phyloP scores from a whole-genome alignment of 169 alveolate species.

The Plasmodium vivax region DNA sequence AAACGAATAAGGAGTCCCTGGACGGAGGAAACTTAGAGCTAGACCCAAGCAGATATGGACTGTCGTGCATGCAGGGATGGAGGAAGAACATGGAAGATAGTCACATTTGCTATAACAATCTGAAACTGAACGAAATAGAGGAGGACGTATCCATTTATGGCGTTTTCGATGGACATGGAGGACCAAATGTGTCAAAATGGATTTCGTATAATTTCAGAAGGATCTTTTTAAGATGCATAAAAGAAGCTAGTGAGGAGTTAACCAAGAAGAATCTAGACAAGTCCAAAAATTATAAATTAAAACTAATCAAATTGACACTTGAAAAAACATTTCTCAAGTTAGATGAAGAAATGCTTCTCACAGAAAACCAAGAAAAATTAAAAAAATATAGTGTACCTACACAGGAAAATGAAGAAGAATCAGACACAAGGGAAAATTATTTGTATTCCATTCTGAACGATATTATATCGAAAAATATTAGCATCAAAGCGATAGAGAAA shows the following conservation, averaged over 20 bases:
- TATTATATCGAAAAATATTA: slow-evolving; percentile 78
- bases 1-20: slow-evolving; percentile 87
- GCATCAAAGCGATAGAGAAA: slow-evolving; percentile 77
- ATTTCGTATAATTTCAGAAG: slow-evolving; percentile 89
- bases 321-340: slow-evolving; percentile 79
- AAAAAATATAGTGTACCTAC: slow-evolving; percentile 76
- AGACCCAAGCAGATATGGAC: slow-evolving; percentile 87
- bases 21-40: slow-evolving; percentile 87
- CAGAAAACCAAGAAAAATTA: slow-evolving; percentile 69
- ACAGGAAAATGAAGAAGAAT: slow-evolving; percentile 79
- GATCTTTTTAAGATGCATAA: slow-evolving; percentile 74
- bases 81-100: slow-evolving; percentile 96
- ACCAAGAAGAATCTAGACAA: slow-evolving; percentile 36
- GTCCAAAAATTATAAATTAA: slow-evolving; percentile 60
- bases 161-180: slow-evolving; percentile 99
- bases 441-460: slow-evolving; percentile 78
- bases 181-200: slow-evolving; percentile 95
- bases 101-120: slow-evolving; percentile 82
- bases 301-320: slow-evolving; percentile 66
- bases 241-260: slow-evolving; percentile 66
- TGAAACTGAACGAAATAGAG: slow-evolving; percentile 55
- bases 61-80: slow-evolving; percentile 97
- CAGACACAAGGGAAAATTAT: slow-evolving; percentile 77
- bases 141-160: slow-evolving; percentile 91
- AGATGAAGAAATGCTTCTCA: slow-evolving; percentile 82